phyloP scores from a whole-genome alignment of 73 alveolate species.

The Breviolum minutum region DNA sequence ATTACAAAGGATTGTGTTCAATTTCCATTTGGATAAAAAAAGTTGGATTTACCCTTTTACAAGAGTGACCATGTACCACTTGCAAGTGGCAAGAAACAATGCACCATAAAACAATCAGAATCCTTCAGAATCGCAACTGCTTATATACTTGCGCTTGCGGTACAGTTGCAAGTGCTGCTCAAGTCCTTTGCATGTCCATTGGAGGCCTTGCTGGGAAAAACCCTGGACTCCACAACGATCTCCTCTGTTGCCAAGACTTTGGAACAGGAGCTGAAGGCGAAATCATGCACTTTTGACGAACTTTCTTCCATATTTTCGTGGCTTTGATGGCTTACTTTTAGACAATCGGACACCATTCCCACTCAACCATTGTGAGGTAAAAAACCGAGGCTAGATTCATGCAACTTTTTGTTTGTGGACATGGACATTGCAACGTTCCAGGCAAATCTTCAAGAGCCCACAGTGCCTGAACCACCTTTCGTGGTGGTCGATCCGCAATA shows the following conservation, averaged over 20 bases:
- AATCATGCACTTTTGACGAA: too few relatives aligned
- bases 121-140: too few relatives aligned
- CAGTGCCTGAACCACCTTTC: slow-evolving; percentile 82
- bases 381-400: too few relatives aligned
- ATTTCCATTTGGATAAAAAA: too few relatives aligned
- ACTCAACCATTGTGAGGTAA: too few relatives aligned
- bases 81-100: neutral
- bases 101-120: neutral
- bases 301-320: too few relatives aligned
- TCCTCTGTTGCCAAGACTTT: neutral
- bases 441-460: slow-evolving; percentile 57
- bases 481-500: slow-evolving; percentile 68
- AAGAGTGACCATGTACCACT: too few relatives aligned
- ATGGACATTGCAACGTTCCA: neutral
- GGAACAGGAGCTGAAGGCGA: slow-evolving; percentile 22
- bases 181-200: neutral
- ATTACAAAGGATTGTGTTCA: too few relatives aligned
- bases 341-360: too few relatives aligned
- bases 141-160: too few relatives aligned
- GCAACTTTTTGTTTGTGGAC: neutral
- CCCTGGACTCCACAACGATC: neutral
- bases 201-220: slow-evolving; percentile 33
- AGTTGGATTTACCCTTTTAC: too few relatives aligned
- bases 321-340: too few relatives aligned
- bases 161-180: neutral